Evolutionary conservation across 1,284 basidiomycete genomes (phyloP), one percentile per base, ranked within the genome.

Genomic region (Leccinum pachyderme): DNA sequence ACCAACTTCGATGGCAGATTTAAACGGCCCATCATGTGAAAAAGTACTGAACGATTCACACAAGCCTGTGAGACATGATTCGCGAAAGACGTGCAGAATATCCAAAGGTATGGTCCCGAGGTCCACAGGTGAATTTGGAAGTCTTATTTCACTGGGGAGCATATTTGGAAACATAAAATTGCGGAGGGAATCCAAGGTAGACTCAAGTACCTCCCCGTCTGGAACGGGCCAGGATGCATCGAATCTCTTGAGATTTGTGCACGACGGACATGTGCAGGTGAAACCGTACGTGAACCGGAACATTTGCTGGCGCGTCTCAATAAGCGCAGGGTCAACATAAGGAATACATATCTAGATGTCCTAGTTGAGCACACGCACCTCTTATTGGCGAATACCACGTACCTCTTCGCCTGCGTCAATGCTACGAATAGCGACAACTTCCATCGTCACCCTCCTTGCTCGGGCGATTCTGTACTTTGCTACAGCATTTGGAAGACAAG

Each of bases 261-360:
- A 90, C 8, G 84, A 78, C 7, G 65, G 43, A 63, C 89, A 91
- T 0, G 63, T 63, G 68, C 89, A 91, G 27, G 67, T 71, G 68
- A 91, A 91, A 11, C 83, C 85, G 61, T 91, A 90, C 11, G 81
- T 83, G 28, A 77, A 65, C 41, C 76, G 73, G 37, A 89, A 77
- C 27, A 83, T 80, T 33, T 81, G 75, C 53, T 80, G 77, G 4
- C 87, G 82, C 7, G 79, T 77, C 59, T 84, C 77, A 37, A 81
- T 70, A 9, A 90, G 73, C 7, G 87, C 89, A 12, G 88, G 88
- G 63, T 91, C 89, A 43, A 89, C 70, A 63, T 91, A 91, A 4
- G 88, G 81, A 28, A 91, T 75, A 50, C 78, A 84, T 48, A 90
- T 79, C 88, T 91, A 33, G 28, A 8, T 45, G 53, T 29, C 25